A percentile compares a stretch with the other conserved stretches of the same genome.
These are phyloP conservation scores for Fragaria ananassa DNA, from an alignment of 306 rosid genomes.

Conservation along the genomic window DNA sequence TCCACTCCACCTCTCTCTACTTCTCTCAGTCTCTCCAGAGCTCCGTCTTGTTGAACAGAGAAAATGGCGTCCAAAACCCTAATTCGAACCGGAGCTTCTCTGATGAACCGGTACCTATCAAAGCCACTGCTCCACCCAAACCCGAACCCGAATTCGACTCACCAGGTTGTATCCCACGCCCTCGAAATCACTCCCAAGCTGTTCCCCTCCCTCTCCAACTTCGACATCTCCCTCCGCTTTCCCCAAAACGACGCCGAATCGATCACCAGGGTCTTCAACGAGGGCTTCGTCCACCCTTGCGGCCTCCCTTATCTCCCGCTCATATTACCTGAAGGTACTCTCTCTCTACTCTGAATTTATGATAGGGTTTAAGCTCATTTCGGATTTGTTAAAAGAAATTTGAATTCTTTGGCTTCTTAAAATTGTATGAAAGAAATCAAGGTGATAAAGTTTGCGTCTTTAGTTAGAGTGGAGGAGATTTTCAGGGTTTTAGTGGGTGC, in stretches of 20 bases:
- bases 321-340: constrained; percentile 78
- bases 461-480: not conserved
- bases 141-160: constrained; percentile 18
- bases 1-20: too few relatives aligned
- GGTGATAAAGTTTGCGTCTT: not conserved
- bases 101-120: constrained; percentile 45
- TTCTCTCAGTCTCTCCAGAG: not conserved
- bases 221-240: constrained; percentile 35
- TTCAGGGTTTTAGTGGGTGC: too few relatives aligned
- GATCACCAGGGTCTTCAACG: constrained; percentile 29
- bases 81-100: constrained; percentile 54
- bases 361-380: not conserved
- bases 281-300: constrained; percentile 52
- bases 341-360: constrained; percentile 4
- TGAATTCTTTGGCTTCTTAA: not conserved
- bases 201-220: constrained; percentile 53
- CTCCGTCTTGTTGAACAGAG: not conserved
- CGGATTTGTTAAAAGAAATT: not conserved
- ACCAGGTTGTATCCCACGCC: constrained; percentile 30
- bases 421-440: not conserved
- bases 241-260: constrained; percentile 60
- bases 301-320: constrained; percentile 75
- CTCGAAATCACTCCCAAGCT: constrained; percentile 46
- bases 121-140: constrained; percentile 39
- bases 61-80: constrained; percentile 76